phyloP scores from a whole-genome alignment of 805 yeast genomes.

The Candida nitratophila region DNA sequence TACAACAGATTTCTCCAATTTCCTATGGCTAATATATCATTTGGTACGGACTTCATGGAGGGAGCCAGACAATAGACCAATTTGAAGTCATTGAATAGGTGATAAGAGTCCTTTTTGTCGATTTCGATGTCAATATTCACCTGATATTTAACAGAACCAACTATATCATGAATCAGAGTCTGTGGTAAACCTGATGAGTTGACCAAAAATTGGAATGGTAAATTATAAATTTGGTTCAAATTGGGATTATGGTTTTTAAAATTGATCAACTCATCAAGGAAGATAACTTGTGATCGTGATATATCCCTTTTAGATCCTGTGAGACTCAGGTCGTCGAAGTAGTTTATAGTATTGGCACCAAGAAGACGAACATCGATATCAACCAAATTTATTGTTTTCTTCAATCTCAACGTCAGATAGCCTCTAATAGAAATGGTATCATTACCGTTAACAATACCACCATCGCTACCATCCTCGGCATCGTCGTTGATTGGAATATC shows the following conservation, averaged over 20 bases:
- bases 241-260: neutral
- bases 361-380: neutral
- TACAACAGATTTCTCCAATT: constrained; percentile 24
- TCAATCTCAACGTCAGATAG: constrained; percentile 10
- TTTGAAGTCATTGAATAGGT: constrained; percentile 5
- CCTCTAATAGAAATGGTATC: constrained; percentile 12
- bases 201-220: constrained; percentile 21
- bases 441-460: neutral
- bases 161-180: constrained; percentile 11
- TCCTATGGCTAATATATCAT: constrained; percentile 19
- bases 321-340: neutral
- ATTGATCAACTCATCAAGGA: neutral
- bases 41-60: neutral
- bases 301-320: neutral
- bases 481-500: neutral
- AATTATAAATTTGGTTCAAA: constrained; percentile 8
- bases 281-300: neutral
- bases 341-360: neutral
- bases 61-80: constrained; percentile 9
- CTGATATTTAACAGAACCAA: constrained; percentile 14
- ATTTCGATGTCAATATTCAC: constrained; percentile 6
- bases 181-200: constrained; percentile 15
- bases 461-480: neutral
- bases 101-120: neutral
- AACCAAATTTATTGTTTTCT: constrained; percentile 2